phyloP scores from a whole-genome alignment of 225 moss, liverwort and hornwort genomes.

The Asterella californica region DNA sequence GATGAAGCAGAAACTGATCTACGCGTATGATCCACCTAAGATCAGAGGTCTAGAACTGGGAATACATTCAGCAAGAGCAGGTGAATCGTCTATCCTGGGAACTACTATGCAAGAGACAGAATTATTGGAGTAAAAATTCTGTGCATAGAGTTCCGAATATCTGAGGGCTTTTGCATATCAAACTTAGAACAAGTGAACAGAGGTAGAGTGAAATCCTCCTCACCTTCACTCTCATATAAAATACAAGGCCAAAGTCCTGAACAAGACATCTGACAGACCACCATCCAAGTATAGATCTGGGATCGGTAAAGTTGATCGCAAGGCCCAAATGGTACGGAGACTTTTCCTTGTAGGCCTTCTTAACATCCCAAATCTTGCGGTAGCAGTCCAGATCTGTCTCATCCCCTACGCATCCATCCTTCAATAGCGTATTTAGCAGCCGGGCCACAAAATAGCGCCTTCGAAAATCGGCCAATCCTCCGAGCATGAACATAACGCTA shows the following conservation, averaged over 20 bases:
- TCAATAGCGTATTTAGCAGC: constrained; percentile 74
- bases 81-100: too few species aligned
- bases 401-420: constrained; percentile 65
- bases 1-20: too few species aligned
- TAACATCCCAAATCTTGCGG: constrained; percentile 33
- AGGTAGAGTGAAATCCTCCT: background rate
- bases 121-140: too few species aligned
- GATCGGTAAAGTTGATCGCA: constrained; percentile 71
- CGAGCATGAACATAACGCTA: constrained; percentile 85
- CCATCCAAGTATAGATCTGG: constrained; percentile 82
- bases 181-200: background rate
- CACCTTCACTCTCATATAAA: constrained; percentile 82
- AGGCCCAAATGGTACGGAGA: constrained; percentile 85
- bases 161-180: too few species aligned
- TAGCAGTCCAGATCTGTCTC: constrained; percentile 26
- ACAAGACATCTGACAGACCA: constrained; percentile 77
- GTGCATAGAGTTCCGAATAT: too few species aligned
- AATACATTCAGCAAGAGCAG: too few species aligned
- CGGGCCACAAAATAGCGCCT: constrained; percentile 78
- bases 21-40: too few species aligned
- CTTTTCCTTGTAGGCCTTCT: constrained; percentile 43
- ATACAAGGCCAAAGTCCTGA: constrained; percentile 84
- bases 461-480: constrained; percentile 89
- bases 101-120: too few species aligned
- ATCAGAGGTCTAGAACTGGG: too few species aligned